A percentile compares a stretch with the other conserved stretches of the same genome.
Evolutionary conservation across 192 early-diverging fungal species (phyloP).

Genomic region (Coemansia sp.): DNA sequence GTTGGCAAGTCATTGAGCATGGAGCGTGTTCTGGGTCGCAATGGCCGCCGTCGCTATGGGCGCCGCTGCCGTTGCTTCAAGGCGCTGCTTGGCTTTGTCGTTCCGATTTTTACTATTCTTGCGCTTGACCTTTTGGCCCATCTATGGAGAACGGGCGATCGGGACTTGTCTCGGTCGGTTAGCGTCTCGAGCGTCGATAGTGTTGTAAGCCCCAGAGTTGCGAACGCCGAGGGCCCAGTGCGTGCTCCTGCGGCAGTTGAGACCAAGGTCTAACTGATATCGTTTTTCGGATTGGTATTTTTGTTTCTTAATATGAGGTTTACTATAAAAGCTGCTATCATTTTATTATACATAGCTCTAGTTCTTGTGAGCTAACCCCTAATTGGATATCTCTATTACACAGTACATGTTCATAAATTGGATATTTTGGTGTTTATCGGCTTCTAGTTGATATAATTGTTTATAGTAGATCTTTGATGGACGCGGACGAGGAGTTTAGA

Average conservation of each 20-base stretch:
- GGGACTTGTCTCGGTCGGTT: constrained; percentile 14
- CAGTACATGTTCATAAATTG: too few relatives aligned
- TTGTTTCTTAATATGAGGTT: background rate
- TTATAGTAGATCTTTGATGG: background rate
- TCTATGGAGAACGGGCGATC: constrained; percentile 27
- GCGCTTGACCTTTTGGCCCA: constrained; percentile 37
- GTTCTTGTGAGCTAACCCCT: too few relatives aligned
- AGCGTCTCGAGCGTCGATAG: constrained; percentile 44
- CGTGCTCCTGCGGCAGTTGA: constrained; percentile 29
- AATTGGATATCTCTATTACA: too few relatives aligned
- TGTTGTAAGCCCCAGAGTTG: constrained; percentile 23
- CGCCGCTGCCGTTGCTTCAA: constrained; percentile 49
- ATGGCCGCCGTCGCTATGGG: constrained; percentile 37
- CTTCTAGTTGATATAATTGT: too few relatives aligned
- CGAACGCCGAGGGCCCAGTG: constrained; percentile 16
- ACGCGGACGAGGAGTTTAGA: constrained; percentile 9
- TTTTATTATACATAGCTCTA: background rate
- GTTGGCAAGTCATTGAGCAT: constrained; percentile 3
- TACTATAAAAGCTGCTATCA: background rate
- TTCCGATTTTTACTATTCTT: constrained; percentile 50
- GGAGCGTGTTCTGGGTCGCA: constrained; percentile 35
- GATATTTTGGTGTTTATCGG: too few relatives aligned
- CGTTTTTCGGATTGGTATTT: background rate
- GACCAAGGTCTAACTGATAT: constrained; percentile 42
- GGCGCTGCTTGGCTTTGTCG: constrained; percentile 43